phyloP scores from a whole-genome alignment of 2,329 filamentous ascomycete species.

The Capronia americana region DNA sequence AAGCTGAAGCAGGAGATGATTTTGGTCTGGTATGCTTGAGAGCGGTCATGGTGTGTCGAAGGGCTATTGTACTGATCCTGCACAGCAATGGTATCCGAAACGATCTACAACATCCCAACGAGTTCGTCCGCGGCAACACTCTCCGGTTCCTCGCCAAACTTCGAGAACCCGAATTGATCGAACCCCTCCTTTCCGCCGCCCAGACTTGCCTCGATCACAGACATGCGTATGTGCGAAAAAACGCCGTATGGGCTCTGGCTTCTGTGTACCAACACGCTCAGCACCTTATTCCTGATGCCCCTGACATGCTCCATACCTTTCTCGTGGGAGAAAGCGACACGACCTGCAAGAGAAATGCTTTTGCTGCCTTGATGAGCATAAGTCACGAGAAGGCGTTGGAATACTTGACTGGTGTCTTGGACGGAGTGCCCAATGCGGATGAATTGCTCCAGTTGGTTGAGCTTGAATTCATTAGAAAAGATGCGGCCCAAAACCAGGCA shows the following conservation, averaged over 20 bases:
- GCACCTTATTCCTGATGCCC: constrained; percentile 89
- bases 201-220: constrained; percentile 92
- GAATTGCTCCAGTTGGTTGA: constrained; percentile 92
- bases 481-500: constrained; percentile 90
- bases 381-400: constrained; percentile 90
- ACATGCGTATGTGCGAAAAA: constrained; percentile 97
- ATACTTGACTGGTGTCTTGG: constrained; percentile 87
- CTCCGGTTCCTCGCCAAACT: constrained; percentile 96
- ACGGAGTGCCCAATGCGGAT: constrained; percentile 91
- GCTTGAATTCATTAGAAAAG: constrained; percentile 96
- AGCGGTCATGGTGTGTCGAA: neutral
- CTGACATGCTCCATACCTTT: constrained; percentile 89
- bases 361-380: constrained; percentile 87
- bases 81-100: constrained; percentile 94
- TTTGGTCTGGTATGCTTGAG: constrained; percentile 80
- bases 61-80: neutral
- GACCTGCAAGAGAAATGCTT: constrained; percentile 97
- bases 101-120: constrained; percentile 95
- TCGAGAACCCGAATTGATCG: constrained; percentile 91
- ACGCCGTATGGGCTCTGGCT: constrained; percentile 91
- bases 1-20: constrained; percentile 99
- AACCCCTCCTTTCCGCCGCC: constrained; percentile 90
- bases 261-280: constrained; percentile 92
- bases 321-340: constrained; percentile 88
- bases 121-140: constrained; percentile 98